Evolutionary conservation across 108 stramenopile genomes (phyloP).

Genomic region (Chaetoceros tenuissimus): DNA sequence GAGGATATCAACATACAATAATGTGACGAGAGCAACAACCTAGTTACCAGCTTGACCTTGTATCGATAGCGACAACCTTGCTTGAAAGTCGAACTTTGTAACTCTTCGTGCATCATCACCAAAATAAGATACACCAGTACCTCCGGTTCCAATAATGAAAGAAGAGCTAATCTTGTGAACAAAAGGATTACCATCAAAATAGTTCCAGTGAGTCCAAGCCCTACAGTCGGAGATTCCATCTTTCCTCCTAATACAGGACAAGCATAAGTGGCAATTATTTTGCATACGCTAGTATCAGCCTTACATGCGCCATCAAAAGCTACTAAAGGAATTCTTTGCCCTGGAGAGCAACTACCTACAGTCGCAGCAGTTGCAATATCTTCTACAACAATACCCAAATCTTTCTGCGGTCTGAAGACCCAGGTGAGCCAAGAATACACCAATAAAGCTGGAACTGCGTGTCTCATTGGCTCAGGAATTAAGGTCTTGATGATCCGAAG

Average conservation of each 20-base stretch:
- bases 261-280: conserved; percentile 46
- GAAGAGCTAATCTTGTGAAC: conserved; percentile 12
- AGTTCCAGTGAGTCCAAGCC: conserved; percentile 53
- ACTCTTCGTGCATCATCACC: conserved; percentile 36
- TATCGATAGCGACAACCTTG: conserved; percentile 40
- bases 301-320: conserved; percentile 39
- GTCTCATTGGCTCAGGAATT: conserved; percentile 52
- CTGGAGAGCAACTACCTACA: conserved; percentile 44
- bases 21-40: conserved; percentile 41
- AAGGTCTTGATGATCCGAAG: conserved; percentile 30
- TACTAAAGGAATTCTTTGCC: conserved; percentile 37
- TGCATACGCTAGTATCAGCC: conserved; percentile 20
- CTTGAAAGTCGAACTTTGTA: conserved; percentile 44
- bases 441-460: conserved; percentile 54
- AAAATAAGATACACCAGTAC: conserved; percentile 49
- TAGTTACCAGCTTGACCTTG: conserved; percentile 22
- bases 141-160: conserved; percentile 40
- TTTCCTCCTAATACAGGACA: conserved; percentile 45
- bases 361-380: conserved; percentile 67
- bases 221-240: conserved; percentile 42
- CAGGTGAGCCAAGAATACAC: conserved; percentile 57
- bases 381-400: conserved; percentile 46
- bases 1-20: conserved; percentile 51
- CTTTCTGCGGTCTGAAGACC: conserved; percentile 63
- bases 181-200: conserved; percentile 34